Conservation (phyloP, 495 filamentous ascomycete genomes). For the Apodospora peruviana region DNA sequence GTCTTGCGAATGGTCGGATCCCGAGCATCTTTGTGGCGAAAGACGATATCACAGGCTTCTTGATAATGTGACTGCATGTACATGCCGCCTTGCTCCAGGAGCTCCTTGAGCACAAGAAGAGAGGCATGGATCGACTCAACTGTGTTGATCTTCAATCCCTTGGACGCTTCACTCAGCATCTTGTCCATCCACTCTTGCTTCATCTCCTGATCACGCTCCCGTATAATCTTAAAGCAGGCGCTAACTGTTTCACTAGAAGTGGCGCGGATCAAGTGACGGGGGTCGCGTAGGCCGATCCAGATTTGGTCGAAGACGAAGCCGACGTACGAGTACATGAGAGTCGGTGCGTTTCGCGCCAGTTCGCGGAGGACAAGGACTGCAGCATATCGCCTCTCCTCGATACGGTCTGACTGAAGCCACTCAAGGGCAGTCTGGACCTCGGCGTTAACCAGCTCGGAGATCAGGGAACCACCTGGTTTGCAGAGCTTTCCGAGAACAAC, state of each 20-base stretch:
- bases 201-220: constrained; percentile 77
- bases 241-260: constrained; percentile 86
- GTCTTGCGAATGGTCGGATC: constrained; percentile 82
- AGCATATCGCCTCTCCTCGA: constrained; percentile 85
- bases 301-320: constrained; percentile 87
- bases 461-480: constrained; percentile 85
- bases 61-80: constrained; percentile 91
- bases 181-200: constrained; percentile 80
- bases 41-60: constrained; percentile 85
- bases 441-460: constrained; percentile 92
- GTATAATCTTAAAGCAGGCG: constrained; percentile 89
- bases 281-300: constrained; percentile 88
- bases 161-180: constrained; percentile 76
- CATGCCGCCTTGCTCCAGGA: constrained; percentile 91
- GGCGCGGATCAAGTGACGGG: constrained; percentile 82
- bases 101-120: constrained; percentile 81
- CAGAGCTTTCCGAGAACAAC: constrained; percentile 83
- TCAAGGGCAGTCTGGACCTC: constrained; percentile 93
- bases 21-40: constrained; percentile 83
- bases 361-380: constrained; percentile 88
- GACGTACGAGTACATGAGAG: constrained; percentile 87
- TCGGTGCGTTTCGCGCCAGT: constrained; percentile 84
- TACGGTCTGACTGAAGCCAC: constrained; percentile 90
- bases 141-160: constrained; percentile 70
- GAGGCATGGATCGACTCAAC: constrained; percentile 87